Evolutionary conservation across 192 early-diverging fungal genomes (phyloP).

Genomic region (Entomortierella lignicola): DNA sequence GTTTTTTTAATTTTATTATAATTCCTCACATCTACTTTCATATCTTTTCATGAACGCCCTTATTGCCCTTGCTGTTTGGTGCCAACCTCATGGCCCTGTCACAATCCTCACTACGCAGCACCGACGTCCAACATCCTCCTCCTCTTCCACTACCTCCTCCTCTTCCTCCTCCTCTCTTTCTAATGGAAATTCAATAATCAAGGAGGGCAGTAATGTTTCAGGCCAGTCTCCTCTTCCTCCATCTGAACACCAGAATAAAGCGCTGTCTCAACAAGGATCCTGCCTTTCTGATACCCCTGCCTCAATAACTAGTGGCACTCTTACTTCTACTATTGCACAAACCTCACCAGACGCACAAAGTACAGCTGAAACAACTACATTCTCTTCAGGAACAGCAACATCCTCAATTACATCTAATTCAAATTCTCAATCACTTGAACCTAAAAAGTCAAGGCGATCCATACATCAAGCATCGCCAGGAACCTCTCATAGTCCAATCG

Average conservation of each 20-base stretch:
- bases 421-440: conserved; percentile 21
- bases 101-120: conserved; percentile 55
- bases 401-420: background rate
- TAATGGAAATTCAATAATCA: background rate
- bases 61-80: conserved; percentile 53
- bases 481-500: conserved; percentile 11
- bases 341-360: conserved; percentile 10
- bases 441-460: conserved; percentile 39
- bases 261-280: background rate
- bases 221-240: no score
- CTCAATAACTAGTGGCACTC: background rate
- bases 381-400: background rate
- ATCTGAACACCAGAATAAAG: no score
- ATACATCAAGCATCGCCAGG: conserved; percentile 21
- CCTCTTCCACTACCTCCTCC: conserved; percentile 7
- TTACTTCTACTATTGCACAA: background rate
- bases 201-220: background rate
- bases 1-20: no score
- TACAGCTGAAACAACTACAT: background rate
- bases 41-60: conserved; percentile 41
- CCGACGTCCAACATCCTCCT: conserved; percentile 29
- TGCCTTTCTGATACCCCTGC: background rate
- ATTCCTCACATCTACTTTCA: background rate
- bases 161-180: conserved; percentile 8
- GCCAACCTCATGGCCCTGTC: conserved; percentile 51